Conservation (phyloP, 768 basidiomycete genomes). For the Piloderma croceum region DNA sequence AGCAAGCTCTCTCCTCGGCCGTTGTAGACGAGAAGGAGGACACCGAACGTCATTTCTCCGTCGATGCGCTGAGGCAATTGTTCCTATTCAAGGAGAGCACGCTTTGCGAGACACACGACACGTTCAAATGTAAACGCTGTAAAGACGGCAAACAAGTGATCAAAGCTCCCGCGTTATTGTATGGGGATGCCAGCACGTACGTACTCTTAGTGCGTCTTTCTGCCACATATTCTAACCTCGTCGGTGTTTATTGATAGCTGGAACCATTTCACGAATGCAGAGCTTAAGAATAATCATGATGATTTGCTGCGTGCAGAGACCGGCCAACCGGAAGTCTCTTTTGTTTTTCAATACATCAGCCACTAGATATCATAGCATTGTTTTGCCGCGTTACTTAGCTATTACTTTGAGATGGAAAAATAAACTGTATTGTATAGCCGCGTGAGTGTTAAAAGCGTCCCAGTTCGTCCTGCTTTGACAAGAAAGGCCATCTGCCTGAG, state of each 20-base stretch:
- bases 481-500: too few relatives aligned
- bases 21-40: slow-evolving; percentile 98
- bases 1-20: slow-evolving; percentile 95
- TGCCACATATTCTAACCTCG: too few relatives aligned
- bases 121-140: slow-evolving; percentile 94
- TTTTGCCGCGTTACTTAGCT: too few relatives aligned
- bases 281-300: slow-evolving; percentile 89
- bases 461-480: too few relatives aligned
- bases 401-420: too few relatives aligned
- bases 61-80: slow-evolving; percentile 82
- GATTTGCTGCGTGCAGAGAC: slow-evolving; percentile 90
- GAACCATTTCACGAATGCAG: slow-evolving; percentile 93
- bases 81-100: slow-evolving; percentile 89
- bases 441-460: too few relatives aligned
- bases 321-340: slow-evolving; percentile 79
- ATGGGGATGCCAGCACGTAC: slow-evolving; percentile 96
- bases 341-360: slow-evolving; percentile 95
- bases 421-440: too few relatives aligned
- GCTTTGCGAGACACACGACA: slow-evolving; percentile 91
- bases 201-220: slow-evolving; percentile 29
- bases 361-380: too few relatives aligned
- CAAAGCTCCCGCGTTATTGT: slow-evolving; percentile 82
- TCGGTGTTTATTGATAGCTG: slow-evolving; percentile 54
- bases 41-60: slow-evolving; percentile 89
- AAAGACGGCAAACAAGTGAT: slow-evolving; percentile 76